Conservation (phyloP, 192 early-diverging fungal species). For the Endogone sp. region DNA sequence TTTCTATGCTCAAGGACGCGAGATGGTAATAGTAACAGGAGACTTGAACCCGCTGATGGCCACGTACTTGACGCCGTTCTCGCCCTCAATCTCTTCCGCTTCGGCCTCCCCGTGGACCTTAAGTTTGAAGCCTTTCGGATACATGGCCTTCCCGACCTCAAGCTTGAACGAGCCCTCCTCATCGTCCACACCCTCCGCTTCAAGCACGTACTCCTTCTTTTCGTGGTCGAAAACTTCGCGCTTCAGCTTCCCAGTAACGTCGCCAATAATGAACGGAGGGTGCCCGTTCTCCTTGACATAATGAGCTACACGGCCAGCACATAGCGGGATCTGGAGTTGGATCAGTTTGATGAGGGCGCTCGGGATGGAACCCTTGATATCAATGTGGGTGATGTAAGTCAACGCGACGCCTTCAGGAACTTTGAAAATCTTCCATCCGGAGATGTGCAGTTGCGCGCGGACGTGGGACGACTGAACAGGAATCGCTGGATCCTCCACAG, state of each 20-base stretch:
- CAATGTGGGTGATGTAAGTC: constrained; percentile 46
- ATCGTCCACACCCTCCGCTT: constrained; percentile 19
- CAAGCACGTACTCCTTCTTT: constrained; percentile 24
- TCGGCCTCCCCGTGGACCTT: constrained; percentile 25
- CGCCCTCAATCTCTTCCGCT: constrained; percentile 5
- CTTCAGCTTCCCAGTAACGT: constrained; percentile 23
- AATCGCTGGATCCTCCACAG: constrained; percentile 41
- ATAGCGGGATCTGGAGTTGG: constrained; percentile 42
- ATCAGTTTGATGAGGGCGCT: constrained; percentile 38
- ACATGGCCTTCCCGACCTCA: constrained; percentile 38
- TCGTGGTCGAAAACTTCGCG: constrained; percentile 37
- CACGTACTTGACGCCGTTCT: constrained; percentile 13
- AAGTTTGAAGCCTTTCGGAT: constrained; percentile 42
- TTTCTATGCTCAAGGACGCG: constrained; percentile 14
- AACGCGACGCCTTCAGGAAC: constrained; percentile 32
- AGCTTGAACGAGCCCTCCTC: constrained; percentile 28
- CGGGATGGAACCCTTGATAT: constrained; percentile 48
- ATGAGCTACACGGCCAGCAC: constrained; percentile 39
- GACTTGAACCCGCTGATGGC: constrained; percentile 15
- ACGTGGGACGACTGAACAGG: constrained; percentile 45
- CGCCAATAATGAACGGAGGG: constrained; percentile 31
- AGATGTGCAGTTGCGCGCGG: constrained; percentile 39
- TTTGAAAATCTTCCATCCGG: constrained; percentile 47
- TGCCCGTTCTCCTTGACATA: constrained; percentile 42
- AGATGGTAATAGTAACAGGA: constrained; percentile 21